Conservation (phyloP, 805 yeast species). For the Wickerhamiella dianesei region DNA sequence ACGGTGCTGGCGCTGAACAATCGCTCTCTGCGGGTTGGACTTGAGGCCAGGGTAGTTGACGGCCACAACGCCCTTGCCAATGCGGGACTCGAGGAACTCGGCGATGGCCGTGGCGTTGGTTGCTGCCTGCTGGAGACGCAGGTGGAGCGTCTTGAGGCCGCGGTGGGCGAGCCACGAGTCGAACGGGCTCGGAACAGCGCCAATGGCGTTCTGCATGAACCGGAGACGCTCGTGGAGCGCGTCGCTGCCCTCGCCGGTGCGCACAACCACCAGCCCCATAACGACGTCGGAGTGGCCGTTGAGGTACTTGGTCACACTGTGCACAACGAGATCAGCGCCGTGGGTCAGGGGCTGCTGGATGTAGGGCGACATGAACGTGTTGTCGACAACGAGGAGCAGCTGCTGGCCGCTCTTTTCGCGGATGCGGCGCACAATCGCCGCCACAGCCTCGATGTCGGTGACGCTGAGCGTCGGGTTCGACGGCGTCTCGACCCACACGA, state of each 20-base stretch:
- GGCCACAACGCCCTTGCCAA: constrained; percentile 38
- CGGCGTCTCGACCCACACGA: constrained; percentile 84
- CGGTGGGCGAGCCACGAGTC: constrained; percentile 90
- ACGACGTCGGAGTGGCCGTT: constrained; percentile 90
- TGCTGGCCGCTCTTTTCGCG: constrained; percentile 34
- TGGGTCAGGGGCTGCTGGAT: constrained; percentile 67
- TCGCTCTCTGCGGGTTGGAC: constrained; percentile 46
- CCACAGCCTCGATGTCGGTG: constrained; percentile 58
- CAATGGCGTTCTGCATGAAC: constrained; percentile 76
- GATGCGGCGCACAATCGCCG: constrained; percentile 34
- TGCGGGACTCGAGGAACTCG: constrained; percentile 35
- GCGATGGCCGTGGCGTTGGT: constrained; percentile 56
- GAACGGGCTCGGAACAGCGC: constrained; percentile 81
- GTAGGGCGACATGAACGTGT: constrained; percentile 80
- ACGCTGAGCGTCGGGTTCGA: constrained; percentile 75
- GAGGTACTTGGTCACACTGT: constrained; percentile 80
- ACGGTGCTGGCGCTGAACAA: constrained; percentile 65
- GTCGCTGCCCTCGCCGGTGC: constrained; percentile 39
- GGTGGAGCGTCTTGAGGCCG: constrained; percentile 75
- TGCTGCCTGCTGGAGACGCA: constrained; percentile 62
- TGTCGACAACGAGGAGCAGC: constrained; percentile 59
- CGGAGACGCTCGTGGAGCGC: constrained; percentile 38
- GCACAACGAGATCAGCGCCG: constrained; percentile 82
- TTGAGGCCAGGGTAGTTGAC: constrained; percentile 79
- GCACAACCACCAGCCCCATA: constrained; percentile 69